A percentile compares a stretch with the other conserved stretches of the same genome.
Evolutionary conservation across 2,329 filamentous ascomycete genomes (phyloP).

Genomic region (Aspergillus amoenus): DNA sequence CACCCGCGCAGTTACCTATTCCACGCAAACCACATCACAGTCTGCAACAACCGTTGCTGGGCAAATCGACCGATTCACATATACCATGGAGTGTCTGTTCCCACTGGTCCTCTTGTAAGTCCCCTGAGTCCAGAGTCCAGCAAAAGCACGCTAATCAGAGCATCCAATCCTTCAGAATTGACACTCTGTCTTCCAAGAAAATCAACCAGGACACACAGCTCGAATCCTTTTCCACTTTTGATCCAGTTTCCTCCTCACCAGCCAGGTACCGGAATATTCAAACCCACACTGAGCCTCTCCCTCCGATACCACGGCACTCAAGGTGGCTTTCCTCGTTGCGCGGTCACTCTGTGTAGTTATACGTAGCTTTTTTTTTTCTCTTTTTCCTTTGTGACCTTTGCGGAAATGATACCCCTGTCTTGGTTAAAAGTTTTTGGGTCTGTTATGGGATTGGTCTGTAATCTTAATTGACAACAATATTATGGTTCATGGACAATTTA

Average conservation of each 20-base stretch:
- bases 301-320: background rate
- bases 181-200: conserved; percentile 7
- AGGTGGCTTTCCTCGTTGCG: conserved; percentile 1
- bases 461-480: too few relatives aligned
- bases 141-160: too few relatives aligned
- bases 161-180: background rate
- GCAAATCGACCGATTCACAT: conserved; percentile 12
- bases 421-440: background rate
- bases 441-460: too few relatives aligned
- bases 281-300: conserved; percentile 5
- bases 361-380: background rate
- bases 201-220: background rate
- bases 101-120: conserved; percentile 10
- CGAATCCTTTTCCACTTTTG: conserved; percentile 2
- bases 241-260: background rate
- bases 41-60: conserved; percentile 4
- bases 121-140: too few relatives aligned
- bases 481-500: too few relatives aligned
- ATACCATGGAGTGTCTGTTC: conserved; percentile 13
- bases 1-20: conserved; percentile 11
- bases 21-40: conserved; percentile 5
- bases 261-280: background rate
- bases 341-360: background rate
- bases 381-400: background rate
- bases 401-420: conserved; percentile 1